Percentiles rank a stretch among this genome's conserved stretches.
phyloP scores from a whole-genome alignment of 371 early-diverging fungal genomes.

The Apophysomyces sp. region DNA sequence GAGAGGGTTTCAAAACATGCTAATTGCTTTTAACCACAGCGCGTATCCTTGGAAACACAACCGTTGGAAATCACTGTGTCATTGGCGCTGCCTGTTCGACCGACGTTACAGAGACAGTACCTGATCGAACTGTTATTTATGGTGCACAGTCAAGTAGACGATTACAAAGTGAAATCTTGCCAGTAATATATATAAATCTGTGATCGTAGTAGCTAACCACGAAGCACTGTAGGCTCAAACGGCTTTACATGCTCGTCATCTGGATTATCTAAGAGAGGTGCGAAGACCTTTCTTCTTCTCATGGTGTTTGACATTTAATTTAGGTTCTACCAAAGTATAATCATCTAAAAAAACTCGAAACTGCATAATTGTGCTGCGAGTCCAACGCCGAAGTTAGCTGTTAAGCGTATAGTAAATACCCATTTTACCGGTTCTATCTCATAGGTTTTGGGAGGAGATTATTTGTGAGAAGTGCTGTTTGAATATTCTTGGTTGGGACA shows the following conservation, averaged over 20 bases:
- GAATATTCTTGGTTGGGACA: too few species aligned
- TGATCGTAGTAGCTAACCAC: not conserved
- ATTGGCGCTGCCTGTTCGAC: conserved; percentile 73
- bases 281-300: not conserved
- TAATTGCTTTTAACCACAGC: conserved; percentile 41
- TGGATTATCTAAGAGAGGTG: conserved; percentile 71
- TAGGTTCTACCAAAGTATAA: conserved; percentile 65
- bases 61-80: conserved; percentile 72
- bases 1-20: too few species aligned
- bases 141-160: conserved; percentile 62
- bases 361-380: too few species aligned
- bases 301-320: not conserved
- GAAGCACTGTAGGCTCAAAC: conserved; percentile 42
- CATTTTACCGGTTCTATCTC: too few species aligned
- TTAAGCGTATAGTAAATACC: not conserved
- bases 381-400: too few species aligned
- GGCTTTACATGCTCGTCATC: conserved; percentile 65
- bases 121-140: conserved; percentile 69
- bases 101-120: conserved; percentile 59
- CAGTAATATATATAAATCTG: conserved; percentile 10
- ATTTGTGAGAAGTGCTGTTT: too few species aligned
- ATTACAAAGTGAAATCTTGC: conserved; percentile 38
- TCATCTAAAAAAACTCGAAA: conserved; percentile 50
- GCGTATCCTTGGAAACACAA: conserved; percentile 56
- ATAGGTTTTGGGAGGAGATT: too few species aligned